Base-by-base conservation (phyloP, 371 early-diverging fungal species). In the Apophysomyces trapeziformis region DNA sequence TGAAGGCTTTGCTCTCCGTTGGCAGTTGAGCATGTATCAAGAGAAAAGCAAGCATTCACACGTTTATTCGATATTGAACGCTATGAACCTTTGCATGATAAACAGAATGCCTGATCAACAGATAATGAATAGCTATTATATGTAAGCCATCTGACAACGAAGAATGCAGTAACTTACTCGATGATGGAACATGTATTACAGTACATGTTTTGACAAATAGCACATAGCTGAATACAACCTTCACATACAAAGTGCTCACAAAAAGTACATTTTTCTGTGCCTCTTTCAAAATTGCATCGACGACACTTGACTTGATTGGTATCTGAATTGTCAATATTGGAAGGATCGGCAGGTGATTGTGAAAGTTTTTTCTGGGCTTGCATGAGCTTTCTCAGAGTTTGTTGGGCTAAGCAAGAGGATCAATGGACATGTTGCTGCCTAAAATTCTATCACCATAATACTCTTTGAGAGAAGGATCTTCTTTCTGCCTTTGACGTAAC, bases 101-200 rank as follows among this genome's bases (percentile, higher is more conserved):
- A 41, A 56, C 64, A 63, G 43, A 63, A 63, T 26, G 32, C 43
- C 37, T 43, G 36, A 38, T 63, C 64, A 4, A 56, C 16, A 4
- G 50, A 56, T 7, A 38, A 13, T 21, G 64, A 63, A 39, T 63
- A 63, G 21, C 64, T 63, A 47, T 37, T 18, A 5, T 14, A 64
- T 38, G 9, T 21, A 1, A 46, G 4, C 41, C 4, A 41, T 11
- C 41, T 11, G 41, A 8, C 8, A 41, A 35, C 18, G 21, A 41
- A 12, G 14, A 21, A 58, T 56, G 11, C 14, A 13, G 21, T 18
- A 7, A 58, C 65, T 66, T 43, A 66, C 66, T 66, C 66, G 47
- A 60, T 41, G 14, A 60, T 60, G 12, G 66, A 66, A 41, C 66
- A 66, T 5, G 60, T 60, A 12, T 35, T 60, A 35, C 66, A 66